Conservation (phyloP, 139 green algal genomes). For the Nannochloris sp. region DNA sequence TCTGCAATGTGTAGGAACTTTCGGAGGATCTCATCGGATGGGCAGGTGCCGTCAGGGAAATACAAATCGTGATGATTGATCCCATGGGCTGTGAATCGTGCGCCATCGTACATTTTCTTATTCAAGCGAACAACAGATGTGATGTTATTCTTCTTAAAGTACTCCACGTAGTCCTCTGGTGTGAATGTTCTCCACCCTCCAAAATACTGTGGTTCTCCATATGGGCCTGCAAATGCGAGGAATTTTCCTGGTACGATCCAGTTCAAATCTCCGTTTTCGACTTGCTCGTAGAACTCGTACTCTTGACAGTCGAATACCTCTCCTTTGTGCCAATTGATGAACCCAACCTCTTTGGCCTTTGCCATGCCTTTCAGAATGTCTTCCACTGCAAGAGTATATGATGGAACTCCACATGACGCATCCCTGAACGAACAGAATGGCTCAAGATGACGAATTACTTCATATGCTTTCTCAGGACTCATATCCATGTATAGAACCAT, state of each 20-base stretch:
- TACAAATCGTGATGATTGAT: constrained; percentile 85
- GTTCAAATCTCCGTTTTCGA: constrained; percentile 84
- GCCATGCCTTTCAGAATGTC: constrained; percentile 61
- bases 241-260: constrained; percentile 91
- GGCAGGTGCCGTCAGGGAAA: constrained; percentile 86
- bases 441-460: constrained; percentile 42
- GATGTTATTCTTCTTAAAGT: constrained; percentile 58
- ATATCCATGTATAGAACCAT: constrained; percentile 59
- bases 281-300: constrained; percentile 90
- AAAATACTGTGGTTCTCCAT: constrained; percentile 45
- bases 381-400: constrained; percentile 69
- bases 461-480: constrained; percentile 59
- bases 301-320: constrained; percentile 64
- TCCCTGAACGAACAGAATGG: constrained; percentile 79
- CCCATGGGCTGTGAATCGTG: constrained; percentile 61
- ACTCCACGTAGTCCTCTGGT: constrained; percentile 82
- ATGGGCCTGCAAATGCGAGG: constrained; percentile 76
- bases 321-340: constrained; percentile 62
- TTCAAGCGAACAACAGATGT: constrained; percentile 78
- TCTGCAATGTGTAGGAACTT: constrained; percentile 74
- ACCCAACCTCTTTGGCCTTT: constrained; percentile 62
- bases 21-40: constrained; percentile 58
- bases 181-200: constrained; percentile 67
- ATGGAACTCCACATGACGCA: constrained; percentile 65
- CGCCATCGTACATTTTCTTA: constrained; percentile 81